These are phyloP conservation scores for Shiraia sp. DNA, from an alignment of 2,329 filamentous ascomycete genomes.

Conservation along the genomic window DNA sequence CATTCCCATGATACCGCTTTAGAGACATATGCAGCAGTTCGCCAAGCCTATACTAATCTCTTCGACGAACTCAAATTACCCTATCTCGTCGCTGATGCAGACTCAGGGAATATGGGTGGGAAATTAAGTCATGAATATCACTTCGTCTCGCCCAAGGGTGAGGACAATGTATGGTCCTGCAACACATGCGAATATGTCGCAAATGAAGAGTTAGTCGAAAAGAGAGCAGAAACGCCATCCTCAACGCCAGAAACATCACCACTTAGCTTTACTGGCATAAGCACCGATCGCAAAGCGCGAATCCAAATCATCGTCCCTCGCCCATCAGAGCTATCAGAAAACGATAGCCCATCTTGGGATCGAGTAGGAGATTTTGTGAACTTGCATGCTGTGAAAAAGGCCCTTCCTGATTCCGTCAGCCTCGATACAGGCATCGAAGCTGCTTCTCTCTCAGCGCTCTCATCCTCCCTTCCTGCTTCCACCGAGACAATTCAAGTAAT, in stretches of 20 bases:
- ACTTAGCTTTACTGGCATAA: constrained; percentile 65
- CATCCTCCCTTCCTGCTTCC: constrained; percentile 21
- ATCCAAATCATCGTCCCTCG: constrained; percentile 59
- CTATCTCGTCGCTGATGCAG: constrained; percentile 82
- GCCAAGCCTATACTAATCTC: constrained; percentile 72
- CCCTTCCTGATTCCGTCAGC: constrained; percentile 57
- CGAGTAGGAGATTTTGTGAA: constrained; percentile 51
- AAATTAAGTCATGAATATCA: constrained; percentile 95
- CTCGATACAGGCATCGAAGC: constrained; percentile 71
- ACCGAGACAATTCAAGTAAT: constrained; percentile 18
- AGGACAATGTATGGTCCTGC: constrained; percentile 83
- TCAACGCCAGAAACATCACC: constrained; percentile 10
- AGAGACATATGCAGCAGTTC: constrained; percentile 77
- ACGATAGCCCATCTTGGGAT: constrained; percentile 14
- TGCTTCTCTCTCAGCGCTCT: constrained; percentile 22
- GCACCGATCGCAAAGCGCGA: constrained; percentile 67
- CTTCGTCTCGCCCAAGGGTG: constrained; percentile 75
- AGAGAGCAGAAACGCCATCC: constrained; percentile 13
- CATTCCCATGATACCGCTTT: constrained; percentile 67
- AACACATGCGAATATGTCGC: constrained; percentile 72
- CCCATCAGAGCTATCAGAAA: not conserved
- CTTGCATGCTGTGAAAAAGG: constrained; percentile 66
- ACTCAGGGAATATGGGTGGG: constrained; percentile 95
- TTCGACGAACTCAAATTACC: constrained; percentile 84
- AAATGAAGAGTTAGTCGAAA: constrained; percentile 82